Base-by-base conservation (phyloP, 495 filamentous ascomycete genomes). In the Amorphotheca resinae region DNA sequence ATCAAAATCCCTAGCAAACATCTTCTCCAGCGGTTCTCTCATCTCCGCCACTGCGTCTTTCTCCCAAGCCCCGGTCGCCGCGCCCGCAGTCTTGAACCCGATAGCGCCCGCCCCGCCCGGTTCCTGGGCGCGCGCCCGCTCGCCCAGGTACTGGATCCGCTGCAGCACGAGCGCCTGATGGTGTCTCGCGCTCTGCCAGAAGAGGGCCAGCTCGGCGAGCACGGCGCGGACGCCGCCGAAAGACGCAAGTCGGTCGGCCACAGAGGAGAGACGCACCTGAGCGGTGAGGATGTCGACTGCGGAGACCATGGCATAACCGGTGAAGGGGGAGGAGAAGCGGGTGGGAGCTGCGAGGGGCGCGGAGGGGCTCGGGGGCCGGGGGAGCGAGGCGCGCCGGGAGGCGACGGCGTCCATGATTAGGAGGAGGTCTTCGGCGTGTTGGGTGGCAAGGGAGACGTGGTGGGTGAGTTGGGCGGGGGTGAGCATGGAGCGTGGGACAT, bases 231-330 rank as follows among this genome's bases (percentile, higher is more conserved):
- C 53, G 9, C 50, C 37, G 1, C 12, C 39, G 38, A 55, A 53
- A 3, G 41, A 43, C 11, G 30, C 14, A n/a, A 54, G 34, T 1
- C 39, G 42, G 4, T 17, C 22, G 1, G 44, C 41, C 8, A 58
- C 11, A 0, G 37, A 25, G 55, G 49, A 23, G 54, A 49, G 5
- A 56, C 63, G 8, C 49, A 66, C 11, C n/a, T 43, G 49, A 1
- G 65, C 58, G 16, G 65, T 66, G 36, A 70, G 56, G 3, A 70
- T 65, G 22, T 73, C 69, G 12, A 67, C 58, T 2, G 68, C 69
- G 2, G 62, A 61, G 9, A 70, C 49, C 11, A 70, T 61, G 9
- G 64, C 46, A 26, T 65, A 70, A 6, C 63, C 66, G 8, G 65
- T 41, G 45, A 65, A 67, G 0, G 69, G 69, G 17, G 62, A 64